Conservation (phyloP, 805 yeast species). For the Zygoascus bituminiphila region DNA sequence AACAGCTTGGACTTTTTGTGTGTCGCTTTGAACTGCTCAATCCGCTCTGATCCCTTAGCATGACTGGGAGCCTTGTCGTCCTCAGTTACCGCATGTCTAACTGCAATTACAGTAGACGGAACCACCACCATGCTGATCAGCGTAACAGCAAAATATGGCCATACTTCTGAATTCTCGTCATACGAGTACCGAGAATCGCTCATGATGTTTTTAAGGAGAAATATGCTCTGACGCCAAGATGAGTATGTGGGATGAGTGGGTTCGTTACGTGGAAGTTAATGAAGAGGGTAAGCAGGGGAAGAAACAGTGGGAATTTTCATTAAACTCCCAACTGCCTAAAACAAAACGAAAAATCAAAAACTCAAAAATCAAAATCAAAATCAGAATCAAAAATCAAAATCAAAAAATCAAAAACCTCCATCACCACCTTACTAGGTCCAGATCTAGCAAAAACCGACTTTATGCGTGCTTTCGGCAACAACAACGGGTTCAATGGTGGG, state of each 20-base stretch:
- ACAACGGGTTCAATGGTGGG: constrained; percentile 1
- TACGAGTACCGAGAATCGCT: constrained; percentile 58
- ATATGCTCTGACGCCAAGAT: too few relatives aligned
- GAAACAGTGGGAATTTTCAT: too few relatives aligned
- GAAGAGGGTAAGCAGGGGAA: not conserved
- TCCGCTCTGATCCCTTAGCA: not conserved
- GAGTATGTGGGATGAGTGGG: too few relatives aligned
- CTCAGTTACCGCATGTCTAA: constrained; percentile 9
- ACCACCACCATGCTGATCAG: constrained; percentile 56
- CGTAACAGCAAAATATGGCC: constrained; percentile 87
- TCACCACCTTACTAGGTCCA: too few relatives aligned
- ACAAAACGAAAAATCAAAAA: too few relatives aligned
- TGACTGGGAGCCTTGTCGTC: constrained; percentile 7
- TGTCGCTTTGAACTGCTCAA: constrained; percentile 23
- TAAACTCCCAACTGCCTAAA: too few relatives aligned
- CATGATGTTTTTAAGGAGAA: too few relatives aligned
- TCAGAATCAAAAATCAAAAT: not conserved
- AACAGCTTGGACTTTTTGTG: constrained; percentile 19
- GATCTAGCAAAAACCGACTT: too few relatives aligned
- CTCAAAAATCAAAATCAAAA: not conserved
- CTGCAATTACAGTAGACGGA: constrained; percentile 43
- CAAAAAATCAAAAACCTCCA: not conserved
- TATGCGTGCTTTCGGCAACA: constrained; percentile 1
- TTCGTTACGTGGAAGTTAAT: too few relatives aligned
- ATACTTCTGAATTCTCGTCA: constrained; percentile 83